Percentiles rank a stretch among this genome's conserved stretches.
Conservation (phyloP, 2,329 filamentous ascomycete genomes). For the Endocalyx cinctus region DNA sequence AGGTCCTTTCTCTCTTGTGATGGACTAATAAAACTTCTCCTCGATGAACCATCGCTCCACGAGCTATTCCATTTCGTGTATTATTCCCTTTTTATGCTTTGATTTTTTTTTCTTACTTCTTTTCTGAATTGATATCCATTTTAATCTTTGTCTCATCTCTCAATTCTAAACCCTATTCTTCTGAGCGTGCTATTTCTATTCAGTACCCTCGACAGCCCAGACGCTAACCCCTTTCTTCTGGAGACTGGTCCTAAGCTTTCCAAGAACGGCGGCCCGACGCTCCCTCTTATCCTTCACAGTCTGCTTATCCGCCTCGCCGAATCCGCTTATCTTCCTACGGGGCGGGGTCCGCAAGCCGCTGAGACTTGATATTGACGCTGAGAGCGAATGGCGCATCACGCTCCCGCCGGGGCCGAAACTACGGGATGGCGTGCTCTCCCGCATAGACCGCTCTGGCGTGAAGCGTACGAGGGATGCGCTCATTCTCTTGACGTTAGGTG, state of each 20-base stretch:
- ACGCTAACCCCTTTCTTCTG: slow-evolving; percentile 46
- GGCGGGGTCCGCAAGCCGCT: slow-evolving; percentile 39
- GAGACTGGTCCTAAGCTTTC: slow-evolving; percentile 45
- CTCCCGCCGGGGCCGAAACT: no score
- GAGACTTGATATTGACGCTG: slow-evolving; percentile 36
- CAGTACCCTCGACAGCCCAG: slow-evolving; percentile 45
- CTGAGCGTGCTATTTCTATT: no score
- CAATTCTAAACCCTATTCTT: no score
- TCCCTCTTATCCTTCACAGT: slow-evolving; percentile 49
- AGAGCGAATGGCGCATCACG: slow-evolving; percentile 35
- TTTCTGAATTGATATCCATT: no score
- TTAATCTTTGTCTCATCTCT: no score
- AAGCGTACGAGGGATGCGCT: slow-evolving; percentile 22
- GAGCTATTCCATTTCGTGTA: no score
- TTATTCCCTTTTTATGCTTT: no score
- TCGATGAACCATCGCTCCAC: no score
- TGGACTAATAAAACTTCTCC: no score
- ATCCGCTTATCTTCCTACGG: slow-evolving; percentile 59
- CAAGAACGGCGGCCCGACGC: slow-evolving; percentile 48
- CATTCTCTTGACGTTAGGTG: slow-evolving; percentile 27
- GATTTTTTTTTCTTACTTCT: no score
- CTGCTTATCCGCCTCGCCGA: slow-evolving; percentile 54
- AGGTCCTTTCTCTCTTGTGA: no score
- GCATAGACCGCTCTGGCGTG: slow-evolving; percentile 33
- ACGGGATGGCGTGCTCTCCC: slow-evolving; percentile 33